A percentile compares a stretch with the other conserved stretches of the same genome.
Conservation (phyloP, 345 rosid genomes). For the Eutrema japonicum region DNA sequence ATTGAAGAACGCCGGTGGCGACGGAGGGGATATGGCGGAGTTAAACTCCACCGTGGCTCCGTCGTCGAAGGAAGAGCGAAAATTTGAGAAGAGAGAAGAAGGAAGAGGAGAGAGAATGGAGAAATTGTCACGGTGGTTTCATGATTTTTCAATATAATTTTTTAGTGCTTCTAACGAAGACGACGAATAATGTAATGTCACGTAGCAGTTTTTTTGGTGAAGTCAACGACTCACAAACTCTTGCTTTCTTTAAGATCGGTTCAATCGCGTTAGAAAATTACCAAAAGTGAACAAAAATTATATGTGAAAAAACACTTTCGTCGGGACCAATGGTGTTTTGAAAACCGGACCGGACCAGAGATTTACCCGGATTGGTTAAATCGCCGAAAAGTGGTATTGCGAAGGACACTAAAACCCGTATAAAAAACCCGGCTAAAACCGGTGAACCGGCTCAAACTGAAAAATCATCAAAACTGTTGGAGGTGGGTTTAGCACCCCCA, state of each 20-base stretch:
- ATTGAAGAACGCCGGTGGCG: constrained; percentile 23
- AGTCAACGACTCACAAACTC: constrained; percentile 22
- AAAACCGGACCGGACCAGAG: too few relatives aligned
- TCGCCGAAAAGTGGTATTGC: too few relatives aligned
- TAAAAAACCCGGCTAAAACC: too few relatives aligned
- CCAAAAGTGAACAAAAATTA: background rate
- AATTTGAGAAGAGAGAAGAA: constrained; percentile 6
- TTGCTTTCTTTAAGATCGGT: background rate
- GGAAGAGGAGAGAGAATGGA: constrained; percentile 13
- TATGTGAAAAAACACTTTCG: too few relatives aligned
- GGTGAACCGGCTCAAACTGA: too few relatives aligned
- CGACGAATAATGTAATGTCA: constrained; percentile 16
- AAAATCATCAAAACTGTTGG: too few relatives aligned
- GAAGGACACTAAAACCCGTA: too few relatives aligned
- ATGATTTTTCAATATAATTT: constrained; percentile 17
- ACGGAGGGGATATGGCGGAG: constrained; percentile 22
- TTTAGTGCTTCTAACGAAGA: background rate
- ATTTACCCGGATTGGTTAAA: too few relatives aligned
- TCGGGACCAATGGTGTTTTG: too few relatives aligned
- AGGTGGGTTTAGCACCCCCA: too few relatives aligned
- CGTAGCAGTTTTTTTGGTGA: constrained; percentile 2
- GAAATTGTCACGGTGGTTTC: constrained; percentile 37
- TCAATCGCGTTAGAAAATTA: background rate
- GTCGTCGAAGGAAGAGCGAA: constrained; percentile 16
- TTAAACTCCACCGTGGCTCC: constrained; percentile 38